A percentile compares a stretch with the other conserved stretches of the same genome.
phyloP scores from a whole-genome alignment of 108 stramenopile genomes.

The Nannochloropsis oceanica region DNA sequence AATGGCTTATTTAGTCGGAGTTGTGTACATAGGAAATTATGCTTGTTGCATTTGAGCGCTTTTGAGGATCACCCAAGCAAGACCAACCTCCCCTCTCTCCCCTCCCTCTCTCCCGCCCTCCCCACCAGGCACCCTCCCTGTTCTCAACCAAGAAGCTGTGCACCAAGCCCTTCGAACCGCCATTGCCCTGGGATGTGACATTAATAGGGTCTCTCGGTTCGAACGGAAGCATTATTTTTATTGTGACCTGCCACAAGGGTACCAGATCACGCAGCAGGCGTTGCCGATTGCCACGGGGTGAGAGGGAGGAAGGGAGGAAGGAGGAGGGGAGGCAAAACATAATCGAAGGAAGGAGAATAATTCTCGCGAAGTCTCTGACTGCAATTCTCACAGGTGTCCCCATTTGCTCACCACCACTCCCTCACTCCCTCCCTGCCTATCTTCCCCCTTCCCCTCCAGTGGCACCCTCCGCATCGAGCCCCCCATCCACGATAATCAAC shows the following conservation, averaged over 20 bases:
- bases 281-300: slow-evolving; percentile 11
- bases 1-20: no score
- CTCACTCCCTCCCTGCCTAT: not conserved
- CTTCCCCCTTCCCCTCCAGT: not conserved
- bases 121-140: slow-evolving; percentile 69
- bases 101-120: slow-evolving; percentile 10
- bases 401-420: not conserved
- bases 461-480: not conserved
- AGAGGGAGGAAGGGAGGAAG: not conserved
- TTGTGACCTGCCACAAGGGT: slow-evolving; percentile 77
- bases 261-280: slow-evolving; percentile 88
- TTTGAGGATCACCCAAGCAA: no score
- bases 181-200: slow-evolving; percentile 47
- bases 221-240: slow-evolving; percentile 93
- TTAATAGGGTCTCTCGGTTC: slow-evolving; percentile 49
- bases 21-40: no score
- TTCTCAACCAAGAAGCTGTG: slow-evolving; percentile 47
- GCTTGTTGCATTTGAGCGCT: no score
- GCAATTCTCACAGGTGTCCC: no score
- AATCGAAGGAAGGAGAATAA: no score
- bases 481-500: not conserved
- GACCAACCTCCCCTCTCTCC: not conserved
- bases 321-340: no score
- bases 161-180: slow-evolving; percentile 55
- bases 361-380: no score